A percentile compares a stretch with the other conserved stretches of the same genome.
These are phyloP conservation scores for Talaromyces trachyspermus DNA, from an alignment of 495 filamentous ascomycete species.

Conservation along the genomic window DNA sequence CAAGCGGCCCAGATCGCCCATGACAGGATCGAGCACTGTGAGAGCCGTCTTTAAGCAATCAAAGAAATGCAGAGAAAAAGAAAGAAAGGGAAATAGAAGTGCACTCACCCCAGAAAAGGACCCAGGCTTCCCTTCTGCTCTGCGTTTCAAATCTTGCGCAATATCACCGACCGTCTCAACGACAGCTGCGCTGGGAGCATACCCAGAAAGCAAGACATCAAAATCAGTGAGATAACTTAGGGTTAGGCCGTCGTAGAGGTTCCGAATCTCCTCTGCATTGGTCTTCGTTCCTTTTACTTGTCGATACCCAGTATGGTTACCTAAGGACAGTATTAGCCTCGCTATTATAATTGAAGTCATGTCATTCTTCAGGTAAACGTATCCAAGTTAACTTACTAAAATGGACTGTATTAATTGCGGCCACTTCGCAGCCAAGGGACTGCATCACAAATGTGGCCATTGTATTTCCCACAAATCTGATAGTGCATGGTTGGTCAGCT, in stretches of 20 bases:
- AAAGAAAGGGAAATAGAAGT: background rate
- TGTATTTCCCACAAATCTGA: constrained; percentile 91
- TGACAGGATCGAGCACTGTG: constrained; percentile 87
- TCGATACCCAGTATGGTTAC: constrained; percentile 87
- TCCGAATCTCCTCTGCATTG: constrained; percentile 72
- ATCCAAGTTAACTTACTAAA: constrained; percentile 58
- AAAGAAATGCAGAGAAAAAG: background rate
- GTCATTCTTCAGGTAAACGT: too few relatives aligned
- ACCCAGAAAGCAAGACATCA: constrained; percentile 88
- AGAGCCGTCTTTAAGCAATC: background rate
- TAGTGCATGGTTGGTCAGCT: background rate
- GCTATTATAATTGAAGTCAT: background rate
- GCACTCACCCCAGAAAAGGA: constrained; percentile 79
- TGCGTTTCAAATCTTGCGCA: constrained; percentile 66
- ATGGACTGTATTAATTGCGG: constrained; percentile 89
- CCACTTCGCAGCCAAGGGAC: constrained; percentile 84
- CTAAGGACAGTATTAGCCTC: constrained; percentile 31
- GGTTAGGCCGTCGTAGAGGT: constrained; percentile 76
- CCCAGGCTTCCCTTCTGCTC: constrained; percentile 54
- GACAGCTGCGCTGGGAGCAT: constrained; percentile 75
- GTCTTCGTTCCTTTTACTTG: constrained; percentile 78
- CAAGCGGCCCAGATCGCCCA: constrained; percentile 88
- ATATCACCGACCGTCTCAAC: constrained; percentile 81
- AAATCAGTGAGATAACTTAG: constrained; percentile 77
- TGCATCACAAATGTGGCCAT: constrained; percentile 93